phyloP scores from a whole-genome alignment of 2,329 filamentous ascomycete genomes.

The Elsinoe arachidis region DNA sequence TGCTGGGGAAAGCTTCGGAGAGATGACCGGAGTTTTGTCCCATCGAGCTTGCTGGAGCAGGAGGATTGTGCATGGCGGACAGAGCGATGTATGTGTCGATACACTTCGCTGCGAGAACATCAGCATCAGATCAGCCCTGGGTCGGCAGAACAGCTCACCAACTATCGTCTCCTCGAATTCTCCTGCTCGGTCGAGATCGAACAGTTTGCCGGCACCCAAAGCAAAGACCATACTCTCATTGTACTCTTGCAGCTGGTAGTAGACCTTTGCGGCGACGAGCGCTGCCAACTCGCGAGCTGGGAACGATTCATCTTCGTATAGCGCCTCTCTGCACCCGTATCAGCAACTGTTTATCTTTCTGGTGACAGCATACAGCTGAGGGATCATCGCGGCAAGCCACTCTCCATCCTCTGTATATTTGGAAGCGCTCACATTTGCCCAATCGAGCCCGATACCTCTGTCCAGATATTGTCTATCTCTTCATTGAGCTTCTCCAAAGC shows the following conservation, averaged over 20 bases:
- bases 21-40: constrained; percentile 56
- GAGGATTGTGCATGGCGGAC: constrained; percentile 51
- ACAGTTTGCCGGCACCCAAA: constrained; percentile 85
- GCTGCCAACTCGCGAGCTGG: constrained; percentile 90
- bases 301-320: constrained; percentile 95
- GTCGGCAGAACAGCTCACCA: constrained; percentile 39
- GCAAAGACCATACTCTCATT: constrained; percentile 99
- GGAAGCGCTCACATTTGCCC: constrained; percentile 72
- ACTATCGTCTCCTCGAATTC: constrained; percentile 99
- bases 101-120: constrained; percentile 59
- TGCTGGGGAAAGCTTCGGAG: constrained; percentile 67
- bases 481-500: constrained; percentile 92
- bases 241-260: constrained; percentile 97
- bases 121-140: constrained; percentile 7
- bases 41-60: constrained; percentile 40
- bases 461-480: constrained; percentile 95
- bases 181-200: constrained; percentile 80
- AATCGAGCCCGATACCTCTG: constrained; percentile 85
- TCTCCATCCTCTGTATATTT: background rate
- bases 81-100: constrained; percentile 94
- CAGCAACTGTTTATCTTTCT: background rate
- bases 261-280: constrained; percentile 91
- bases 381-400: background rate
- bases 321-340: constrained; percentile 61
- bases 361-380: background rate